Percentiles rank a stretch among this genome's conserved stretches.
phyloP scores from a whole-genome alignment of 495 filamentous ascomycete genomes.

The Penicillium paxilli region DNA sequence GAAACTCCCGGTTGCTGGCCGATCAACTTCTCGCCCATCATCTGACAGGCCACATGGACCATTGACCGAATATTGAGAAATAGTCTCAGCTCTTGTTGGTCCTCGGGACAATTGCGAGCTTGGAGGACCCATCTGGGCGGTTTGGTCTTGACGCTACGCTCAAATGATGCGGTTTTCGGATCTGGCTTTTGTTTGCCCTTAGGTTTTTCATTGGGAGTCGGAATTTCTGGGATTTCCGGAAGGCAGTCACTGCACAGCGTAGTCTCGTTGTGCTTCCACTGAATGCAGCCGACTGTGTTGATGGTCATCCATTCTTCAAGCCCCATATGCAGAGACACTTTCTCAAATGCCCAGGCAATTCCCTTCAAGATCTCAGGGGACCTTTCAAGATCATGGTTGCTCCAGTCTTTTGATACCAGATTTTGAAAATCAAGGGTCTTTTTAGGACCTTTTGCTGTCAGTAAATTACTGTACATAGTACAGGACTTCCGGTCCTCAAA shows the following conservation, averaged over 20 bases:
- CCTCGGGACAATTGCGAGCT: conserved; percentile 27
- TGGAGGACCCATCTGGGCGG: conserved; percentile 49
- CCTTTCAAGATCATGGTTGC: conserved; percentile 17
- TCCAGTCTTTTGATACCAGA: conserved; percentile 19
- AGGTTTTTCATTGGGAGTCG: no score
- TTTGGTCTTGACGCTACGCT: conserved; percentile 48
- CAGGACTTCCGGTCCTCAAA: background rate
- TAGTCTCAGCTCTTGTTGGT: conserved; percentile 39
- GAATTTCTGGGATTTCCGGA: conserved; percentile 41
- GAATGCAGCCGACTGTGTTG: no score
- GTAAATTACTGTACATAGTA: background rate
- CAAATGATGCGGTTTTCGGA: conserved; percentile 43
- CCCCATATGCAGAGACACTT: conserved; percentile 1
- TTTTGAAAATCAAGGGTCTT: conserved; percentile 9
- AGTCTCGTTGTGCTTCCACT: no score
- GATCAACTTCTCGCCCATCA: conserved; percentile 24
- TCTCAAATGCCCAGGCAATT: conserved; percentile 34
- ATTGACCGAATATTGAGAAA: conserved; percentile 56
- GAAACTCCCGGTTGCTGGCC: conserved; percentile 22
- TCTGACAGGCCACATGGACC: conserved; percentile 53
- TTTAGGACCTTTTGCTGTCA: background rate
- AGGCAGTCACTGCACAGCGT: conserved; percentile 37
- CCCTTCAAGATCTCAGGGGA: conserved; percentile 22
- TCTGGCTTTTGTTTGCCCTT: no score
- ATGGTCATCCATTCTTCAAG: conserved; percentile 25